Conservation (phyloP, 129 eudicot genomes). For the Arctium minus region DNA sequence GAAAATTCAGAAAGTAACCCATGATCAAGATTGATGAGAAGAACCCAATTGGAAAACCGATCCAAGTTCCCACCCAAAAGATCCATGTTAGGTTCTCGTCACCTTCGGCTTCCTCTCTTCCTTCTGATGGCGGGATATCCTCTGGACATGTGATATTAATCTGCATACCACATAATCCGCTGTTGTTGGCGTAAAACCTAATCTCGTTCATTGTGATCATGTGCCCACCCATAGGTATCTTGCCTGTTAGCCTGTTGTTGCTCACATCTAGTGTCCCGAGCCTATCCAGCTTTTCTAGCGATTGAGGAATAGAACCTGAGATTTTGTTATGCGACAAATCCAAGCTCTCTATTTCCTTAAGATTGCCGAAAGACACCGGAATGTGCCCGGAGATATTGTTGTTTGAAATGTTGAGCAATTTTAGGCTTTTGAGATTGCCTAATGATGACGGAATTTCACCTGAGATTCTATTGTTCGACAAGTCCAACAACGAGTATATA, state of each 20-base stretch:
- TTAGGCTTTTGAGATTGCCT: conserved; percentile 33
- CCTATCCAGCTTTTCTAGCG: conserved; percentile 17
- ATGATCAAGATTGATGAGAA: not conserved
- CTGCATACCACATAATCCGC: conserved; percentile 38
- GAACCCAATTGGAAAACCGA: conserved; percentile 31
- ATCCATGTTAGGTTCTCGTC: conserved; percentile 3
- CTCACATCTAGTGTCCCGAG: conserved; percentile 24
- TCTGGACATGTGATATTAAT: conserved; percentile 21
- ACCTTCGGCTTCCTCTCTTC: not conserved
- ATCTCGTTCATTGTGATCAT: conserved; percentile 28
- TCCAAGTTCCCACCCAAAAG: conserved; percentile 17
- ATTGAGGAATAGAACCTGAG: conserved; percentile 26
- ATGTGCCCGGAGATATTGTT: not conserved
- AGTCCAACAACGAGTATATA: conserved; percentile 39
- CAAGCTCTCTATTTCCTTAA: conserved; percentile 26
- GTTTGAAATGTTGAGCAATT: conserved; percentile 31
- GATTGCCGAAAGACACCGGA: too few species aligned
- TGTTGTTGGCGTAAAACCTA: conserved; percentile 25
- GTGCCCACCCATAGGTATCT: conserved; percentile 24
- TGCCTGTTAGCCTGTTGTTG: conserved; percentile 30
- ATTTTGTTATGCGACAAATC: conserved; percentile 28
- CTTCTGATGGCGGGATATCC: not conserved
- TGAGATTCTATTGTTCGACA: conserved; percentile 31
- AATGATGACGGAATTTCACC: conserved; percentile 30
- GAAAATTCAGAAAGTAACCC: not conserved